These are phyloP conservation scores for Quercus berberidifolia DNA, from an alignment of 306 rosid genomes.

Conservation along the genomic window DNA sequence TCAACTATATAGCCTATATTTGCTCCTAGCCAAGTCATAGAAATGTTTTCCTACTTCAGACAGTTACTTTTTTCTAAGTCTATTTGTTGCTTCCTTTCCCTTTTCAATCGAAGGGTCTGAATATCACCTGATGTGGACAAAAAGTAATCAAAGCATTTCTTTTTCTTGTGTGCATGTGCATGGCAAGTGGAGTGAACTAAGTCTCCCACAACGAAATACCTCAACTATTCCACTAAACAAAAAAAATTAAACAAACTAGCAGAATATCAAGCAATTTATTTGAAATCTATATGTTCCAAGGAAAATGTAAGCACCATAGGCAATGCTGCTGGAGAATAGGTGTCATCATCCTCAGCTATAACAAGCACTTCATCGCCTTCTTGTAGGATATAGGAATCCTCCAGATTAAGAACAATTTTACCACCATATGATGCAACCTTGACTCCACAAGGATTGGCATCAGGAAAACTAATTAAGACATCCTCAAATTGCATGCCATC, in stretches of 20 bases:
- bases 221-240: constrained; percentile 17
- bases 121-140: background rate
- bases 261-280: constrained; percentile 17
- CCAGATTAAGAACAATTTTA: constrained; percentile 76
- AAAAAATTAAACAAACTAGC: background rate
- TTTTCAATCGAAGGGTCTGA: background rate
- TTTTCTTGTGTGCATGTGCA: too few relatives aligned
- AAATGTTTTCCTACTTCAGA: background rate
- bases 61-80: background rate
- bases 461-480: constrained; percentile 71
- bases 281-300: constrained; percentile 14
- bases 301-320: constrained; percentile 69
- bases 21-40: background rate
- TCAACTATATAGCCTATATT: background rate
- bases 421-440: constrained; percentile 79
- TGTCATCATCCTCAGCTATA: constrained; percentile 91
- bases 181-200: background rate
- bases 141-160: background rate
- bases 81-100: background rate
- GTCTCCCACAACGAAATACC: constrained; percentile 16
- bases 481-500: constrained; percentile 79
- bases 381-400: constrained; percentile 76
- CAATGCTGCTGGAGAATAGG: constrained; percentile 72
- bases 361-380: constrained; percentile 90
- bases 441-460: constrained; percentile 92